Conservation (phyloP, 208 protist genomes). For the Acanthamoeba sp. region DNA sequence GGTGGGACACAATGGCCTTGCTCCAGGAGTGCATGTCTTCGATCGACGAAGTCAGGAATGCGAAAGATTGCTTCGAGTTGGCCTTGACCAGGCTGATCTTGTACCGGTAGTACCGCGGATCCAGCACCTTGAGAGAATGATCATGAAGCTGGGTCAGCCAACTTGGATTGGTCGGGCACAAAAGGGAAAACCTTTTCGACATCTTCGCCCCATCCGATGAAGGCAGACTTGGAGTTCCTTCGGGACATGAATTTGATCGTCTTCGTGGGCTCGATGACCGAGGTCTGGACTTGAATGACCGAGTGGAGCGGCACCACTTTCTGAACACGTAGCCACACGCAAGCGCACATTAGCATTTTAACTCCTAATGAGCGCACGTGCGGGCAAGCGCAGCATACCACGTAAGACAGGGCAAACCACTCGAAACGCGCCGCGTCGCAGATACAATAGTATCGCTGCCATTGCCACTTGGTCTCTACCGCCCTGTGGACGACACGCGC, state of each 20-base stretch:
- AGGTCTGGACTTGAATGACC: constrained; percentile 53
- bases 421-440: constrained; percentile 47
- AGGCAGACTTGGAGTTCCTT: constrained; percentile 30
- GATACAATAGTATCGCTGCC: constrained; percentile 60
- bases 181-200: constrained; percentile 55
- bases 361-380: too few species aligned
- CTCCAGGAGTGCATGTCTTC: constrained; percentile 37
- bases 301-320: constrained; percentile 64
- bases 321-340: background rate
- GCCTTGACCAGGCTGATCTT: constrained; percentile 61
- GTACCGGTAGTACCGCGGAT: constrained; percentile 44
- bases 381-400: background rate
- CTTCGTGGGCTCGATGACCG: constrained; percentile 1
- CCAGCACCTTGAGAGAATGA: constrained; percentile 34
- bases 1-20: constrained; percentile 20
- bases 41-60: background rate
- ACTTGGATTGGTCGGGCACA: too few species aligned
- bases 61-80: constrained; percentile 47
- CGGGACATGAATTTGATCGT: constrained; percentile 26
- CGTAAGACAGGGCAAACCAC: constrained; percentile 24
- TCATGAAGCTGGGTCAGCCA: too few species aligned
- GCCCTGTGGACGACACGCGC: background rate
- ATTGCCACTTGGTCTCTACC: constrained; percentile 32
- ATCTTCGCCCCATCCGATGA: constrained; percentile 18
- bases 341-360: too few species aligned